These are phyloP conservation scores for Plasmodium berghei DNA, from an alignment of 169 alveolate genomes.

Conservation along the genomic window DNA sequence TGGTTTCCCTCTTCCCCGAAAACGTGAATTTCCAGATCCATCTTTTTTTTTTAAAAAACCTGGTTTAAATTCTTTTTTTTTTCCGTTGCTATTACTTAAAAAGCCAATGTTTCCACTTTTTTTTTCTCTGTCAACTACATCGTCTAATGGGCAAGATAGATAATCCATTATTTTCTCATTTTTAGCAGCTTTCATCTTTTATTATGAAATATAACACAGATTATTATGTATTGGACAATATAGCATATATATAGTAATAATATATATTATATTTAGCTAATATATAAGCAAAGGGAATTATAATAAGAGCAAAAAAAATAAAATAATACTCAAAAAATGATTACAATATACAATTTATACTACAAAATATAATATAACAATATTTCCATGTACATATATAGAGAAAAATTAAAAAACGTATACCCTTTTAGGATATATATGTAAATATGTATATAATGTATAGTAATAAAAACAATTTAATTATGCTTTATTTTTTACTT, in stretches of 20 bases:
- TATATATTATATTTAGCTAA: not conserved
- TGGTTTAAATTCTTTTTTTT: constrained; percentile 40
- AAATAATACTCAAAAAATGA: not conserved
- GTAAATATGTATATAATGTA: constrained; percentile 1
- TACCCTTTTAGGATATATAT: not conserved
- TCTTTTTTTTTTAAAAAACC: constrained; percentile 48
- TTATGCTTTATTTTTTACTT: not conserved
- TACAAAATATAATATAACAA: not conserved
- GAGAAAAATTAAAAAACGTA: not conserved
- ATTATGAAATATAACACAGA: not conserved
- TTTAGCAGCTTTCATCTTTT: constrained; percentile 60
- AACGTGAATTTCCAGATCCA: constrained; percentile 42
- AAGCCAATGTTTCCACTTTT: constrained; percentile 59
- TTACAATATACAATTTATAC: not conserved
- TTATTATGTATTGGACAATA: not conserved
- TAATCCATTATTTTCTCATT: constrained; percentile 75
- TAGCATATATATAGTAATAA: not conserved
- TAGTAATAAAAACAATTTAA: not conserved
- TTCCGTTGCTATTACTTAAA: constrained; percentile 18
- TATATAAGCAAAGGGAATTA: not conserved
- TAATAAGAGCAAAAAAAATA: not conserved
- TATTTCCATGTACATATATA: not conserved
- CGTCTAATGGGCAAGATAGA: constrained; percentile 68
- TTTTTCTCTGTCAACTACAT: constrained; percentile 67
- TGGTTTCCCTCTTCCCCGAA: constrained; percentile 48